Evolutionary conservation across 441 rosid genomes (phyloP).

Genomic region (Corymbia calophylla): DNA sequence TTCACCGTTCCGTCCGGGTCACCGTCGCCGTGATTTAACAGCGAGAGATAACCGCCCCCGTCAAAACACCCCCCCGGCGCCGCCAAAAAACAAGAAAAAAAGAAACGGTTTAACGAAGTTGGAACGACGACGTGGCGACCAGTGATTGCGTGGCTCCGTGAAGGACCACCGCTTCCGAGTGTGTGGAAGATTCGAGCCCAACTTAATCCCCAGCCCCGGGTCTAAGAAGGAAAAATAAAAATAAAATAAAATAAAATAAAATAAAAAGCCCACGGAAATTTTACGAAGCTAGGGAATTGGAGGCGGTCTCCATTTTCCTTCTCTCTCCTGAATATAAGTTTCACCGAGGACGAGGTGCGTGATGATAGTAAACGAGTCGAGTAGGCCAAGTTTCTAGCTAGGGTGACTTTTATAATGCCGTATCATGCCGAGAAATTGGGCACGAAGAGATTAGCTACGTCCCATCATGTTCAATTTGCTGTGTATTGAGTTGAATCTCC

Average conservation of each 20-base stretch:
- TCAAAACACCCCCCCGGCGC: too few relatives aligned
- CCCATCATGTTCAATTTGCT: not conserved
- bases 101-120: not conserved
- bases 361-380: too few relatives aligned
- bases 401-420: too few relatives aligned
- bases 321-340: not conserved
- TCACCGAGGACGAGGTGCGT: too few relatives aligned
- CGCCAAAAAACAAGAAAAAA: fast-evolving
- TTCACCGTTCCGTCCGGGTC: not conserved
- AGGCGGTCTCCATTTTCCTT: not conserved
- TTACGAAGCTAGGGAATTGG: not conserved
- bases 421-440: not conserved
- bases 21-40: not conserved
- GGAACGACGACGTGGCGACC: not conserved
- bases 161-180: not conserved
- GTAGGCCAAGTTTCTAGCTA: too few relatives aligned
- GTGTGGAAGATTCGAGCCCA: not conserved
- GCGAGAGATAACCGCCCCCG: not conserved
- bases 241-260: too few relatives aligned
- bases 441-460: not conserved
- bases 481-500: not conserved
- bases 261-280: not conserved
- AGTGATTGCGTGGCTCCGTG: not conserved
- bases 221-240: not conserved
- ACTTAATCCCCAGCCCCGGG: not conserved